A percentile compares a stretch with the other conserved stretches of the same genome.
These are phyloP conservation scores for Sclerotiophoma versabilis DNA, from an alignment of 2,329 filamentous ascomycete species.

Conservation along the genomic window DNA sequence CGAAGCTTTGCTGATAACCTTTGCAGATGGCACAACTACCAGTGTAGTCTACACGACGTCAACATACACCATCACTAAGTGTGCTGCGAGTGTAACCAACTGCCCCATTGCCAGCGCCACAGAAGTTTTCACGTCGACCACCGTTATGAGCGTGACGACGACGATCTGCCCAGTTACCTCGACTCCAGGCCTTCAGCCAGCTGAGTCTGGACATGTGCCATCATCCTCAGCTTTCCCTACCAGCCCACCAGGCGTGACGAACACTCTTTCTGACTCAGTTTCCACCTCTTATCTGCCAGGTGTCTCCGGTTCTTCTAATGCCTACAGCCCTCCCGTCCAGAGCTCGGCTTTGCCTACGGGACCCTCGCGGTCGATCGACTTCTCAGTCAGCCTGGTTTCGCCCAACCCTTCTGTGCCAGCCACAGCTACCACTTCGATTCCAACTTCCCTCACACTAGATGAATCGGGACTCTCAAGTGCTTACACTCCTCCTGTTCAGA, in stretches of 20 bases:
- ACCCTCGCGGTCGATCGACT: not conserved
- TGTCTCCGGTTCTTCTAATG: conserved; percentile 2
- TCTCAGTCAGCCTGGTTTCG: conserved; percentile 7
- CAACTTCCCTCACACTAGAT: not conserved
- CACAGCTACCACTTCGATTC: not conserved
- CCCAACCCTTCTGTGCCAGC: conserved; percentile 6
- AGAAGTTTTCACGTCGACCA: conserved; percentile 47
- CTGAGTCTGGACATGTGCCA: conserved; percentile 11
- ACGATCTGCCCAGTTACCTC: conserved; percentile 50
- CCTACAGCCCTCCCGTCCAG: conserved; percentile 8
- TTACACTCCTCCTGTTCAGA: conserved; percentile 1
- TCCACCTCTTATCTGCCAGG: conserved; percentile 12
- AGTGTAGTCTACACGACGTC: conserved; percentile 50
- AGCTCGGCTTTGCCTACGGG: conserved; percentile 15
- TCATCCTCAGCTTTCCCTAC: conserved; percentile 16
- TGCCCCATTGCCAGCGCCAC: conserved; percentile 47
- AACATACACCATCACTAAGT: conserved; percentile 50
- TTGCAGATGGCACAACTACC: conserved; percentile 34
- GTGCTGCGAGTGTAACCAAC: conserved; percentile 42
- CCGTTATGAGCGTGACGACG: conserved; percentile 50
- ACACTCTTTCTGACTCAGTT: conserved; percentile 17
- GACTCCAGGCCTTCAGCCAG: conserved; percentile 21
- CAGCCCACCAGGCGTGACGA: conserved; percentile 1
- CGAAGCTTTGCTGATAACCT: conserved; percentile 11
- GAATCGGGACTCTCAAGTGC: not conserved